phyloP scores from a whole-genome alignment of 345 rosid genomes.

The Capsella bursapastoris region DNA sequence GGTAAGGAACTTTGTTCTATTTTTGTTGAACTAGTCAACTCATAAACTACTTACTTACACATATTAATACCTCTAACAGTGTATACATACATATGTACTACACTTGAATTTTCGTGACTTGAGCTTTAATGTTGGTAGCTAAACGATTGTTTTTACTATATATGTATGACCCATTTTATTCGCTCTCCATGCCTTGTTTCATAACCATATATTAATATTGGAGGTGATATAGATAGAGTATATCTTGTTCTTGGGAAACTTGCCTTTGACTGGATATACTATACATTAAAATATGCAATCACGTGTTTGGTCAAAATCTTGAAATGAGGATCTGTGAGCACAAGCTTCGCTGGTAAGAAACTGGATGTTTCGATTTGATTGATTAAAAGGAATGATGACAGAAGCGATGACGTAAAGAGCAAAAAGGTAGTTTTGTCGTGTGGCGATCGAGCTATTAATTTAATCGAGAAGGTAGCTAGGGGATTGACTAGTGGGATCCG shows the following conservation, averaged over 20 bases:
- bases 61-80: no score
- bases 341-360: slow-evolving; percentile 1
- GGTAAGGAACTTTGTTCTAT: no score
- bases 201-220: not conserved
- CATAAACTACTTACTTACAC: no score
- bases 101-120: no score
- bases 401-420: slow-evolving; percentile 27
- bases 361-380: not conserved
- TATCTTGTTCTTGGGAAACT: slow-evolving; percentile 5
- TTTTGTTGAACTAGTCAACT: no score
- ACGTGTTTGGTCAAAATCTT: slow-evolving; percentile 14
- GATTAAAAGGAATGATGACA: slow-evolving; percentile 23
- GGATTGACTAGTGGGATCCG: slow-evolving; percentile 3
- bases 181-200: not conserved
- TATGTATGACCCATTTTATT: not conserved
- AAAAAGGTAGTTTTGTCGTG: slow-evolving; percentile 36
- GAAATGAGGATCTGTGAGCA: not conserved
- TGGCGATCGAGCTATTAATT: slow-evolving; percentile 21
- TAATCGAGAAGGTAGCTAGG: not conserved
- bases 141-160: no score
- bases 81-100: no score
- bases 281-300: not conserved
- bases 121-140: no score
- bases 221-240: not conserved
- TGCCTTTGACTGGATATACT: slow-evolving; percentile 6